These are phyloP conservation scores for Yarrowia sp. DNA, from an alignment of 805 yeast genomes.

Conservation along the genomic window DNA sequence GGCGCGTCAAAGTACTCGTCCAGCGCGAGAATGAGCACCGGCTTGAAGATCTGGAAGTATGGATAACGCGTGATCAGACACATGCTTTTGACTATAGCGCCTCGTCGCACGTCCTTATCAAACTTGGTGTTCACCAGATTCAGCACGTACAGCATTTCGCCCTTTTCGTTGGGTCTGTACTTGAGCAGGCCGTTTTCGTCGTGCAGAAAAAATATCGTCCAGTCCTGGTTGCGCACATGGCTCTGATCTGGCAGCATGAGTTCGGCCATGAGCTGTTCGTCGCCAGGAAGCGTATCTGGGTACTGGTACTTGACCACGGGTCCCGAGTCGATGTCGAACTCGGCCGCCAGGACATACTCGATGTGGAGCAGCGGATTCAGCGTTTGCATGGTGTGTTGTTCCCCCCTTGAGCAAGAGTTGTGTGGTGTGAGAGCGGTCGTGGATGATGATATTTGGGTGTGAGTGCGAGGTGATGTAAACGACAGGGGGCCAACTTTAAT, in stretches of 20 bases:
- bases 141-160: constrained; percentile 60
- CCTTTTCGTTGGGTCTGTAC: constrained; percentile 48
- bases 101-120: constrained; percentile 58
- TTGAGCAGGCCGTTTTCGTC: constrained; percentile 17
- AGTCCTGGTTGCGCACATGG: constrained; percentile 63
- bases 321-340: constrained; percentile 81
- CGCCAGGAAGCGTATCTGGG: constrained; percentile 53
- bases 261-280: constrained; percentile 55
- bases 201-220: constrained; percentile 59
- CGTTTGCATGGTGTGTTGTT: constrained; percentile 26
- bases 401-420: not conserved
- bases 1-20: constrained; percentile 55
- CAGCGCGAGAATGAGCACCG: constrained; percentile 61
- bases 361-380: constrained; percentile 50
- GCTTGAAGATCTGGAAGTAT: constrained; percentile 65
- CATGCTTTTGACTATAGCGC: constrained; percentile 65
- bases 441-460: too few relatives aligned
- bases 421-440: constrained; percentile 1
- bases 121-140: constrained; percentile 62
- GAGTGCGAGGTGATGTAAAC: not conserved
- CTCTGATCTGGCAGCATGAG: constrained; percentile 67
- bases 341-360: constrained; percentile 70
- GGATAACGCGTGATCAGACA: constrained; percentile 63
- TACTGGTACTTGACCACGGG: constrained; percentile 67
- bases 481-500: constrained; percentile 35